phyloP scores from a whole-genome alignment of 306 rosid genomes.

The Castanea crenata region DNA sequence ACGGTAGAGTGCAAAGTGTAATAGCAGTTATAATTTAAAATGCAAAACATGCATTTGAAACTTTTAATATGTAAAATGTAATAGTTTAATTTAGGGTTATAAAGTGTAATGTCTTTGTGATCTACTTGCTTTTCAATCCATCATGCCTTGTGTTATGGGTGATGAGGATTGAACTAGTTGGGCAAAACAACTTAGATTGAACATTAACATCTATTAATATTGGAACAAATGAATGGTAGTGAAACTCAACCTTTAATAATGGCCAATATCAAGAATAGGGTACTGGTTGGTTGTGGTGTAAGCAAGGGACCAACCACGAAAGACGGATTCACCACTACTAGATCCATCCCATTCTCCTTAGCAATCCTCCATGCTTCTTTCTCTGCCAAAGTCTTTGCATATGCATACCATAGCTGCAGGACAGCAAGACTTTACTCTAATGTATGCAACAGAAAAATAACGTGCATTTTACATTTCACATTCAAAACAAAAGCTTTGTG shows the following conservation, averaged over 20 bases:
- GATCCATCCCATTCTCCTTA: conserved; percentile 52
- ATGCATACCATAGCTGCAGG: conserved; percentile 85
- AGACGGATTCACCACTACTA: conserved; percentile 78
- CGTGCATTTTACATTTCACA: neutral
- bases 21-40: too few species aligned
- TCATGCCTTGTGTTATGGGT: too few species aligned
- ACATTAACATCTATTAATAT: too few species aligned
- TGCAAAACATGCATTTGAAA: too few species aligned
- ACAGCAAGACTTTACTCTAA: conserved; percentile 5
- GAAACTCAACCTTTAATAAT: conserved; percentile 48
- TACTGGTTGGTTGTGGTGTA: conserved; percentile 77
- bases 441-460: neutral
- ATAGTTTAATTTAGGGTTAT: too few species aligned
- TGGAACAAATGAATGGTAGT: neutral
- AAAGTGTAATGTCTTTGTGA: neutral
- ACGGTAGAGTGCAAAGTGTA: too few species aligned
- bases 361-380: conserved; percentile 77
- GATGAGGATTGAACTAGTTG: too few species aligned
- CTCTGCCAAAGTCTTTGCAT: conserved; percentile 75
- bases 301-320: conserved; percentile 81
- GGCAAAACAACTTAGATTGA: too few species aligned
- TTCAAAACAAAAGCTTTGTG: neutral
- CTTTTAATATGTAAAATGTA: too few species aligned
- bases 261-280: conserved; percentile 47
- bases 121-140: neutral